phyloP scores from a whole-genome alignment of 768 basidiomycete species.

The Pleurotus eryngii region DNA sequence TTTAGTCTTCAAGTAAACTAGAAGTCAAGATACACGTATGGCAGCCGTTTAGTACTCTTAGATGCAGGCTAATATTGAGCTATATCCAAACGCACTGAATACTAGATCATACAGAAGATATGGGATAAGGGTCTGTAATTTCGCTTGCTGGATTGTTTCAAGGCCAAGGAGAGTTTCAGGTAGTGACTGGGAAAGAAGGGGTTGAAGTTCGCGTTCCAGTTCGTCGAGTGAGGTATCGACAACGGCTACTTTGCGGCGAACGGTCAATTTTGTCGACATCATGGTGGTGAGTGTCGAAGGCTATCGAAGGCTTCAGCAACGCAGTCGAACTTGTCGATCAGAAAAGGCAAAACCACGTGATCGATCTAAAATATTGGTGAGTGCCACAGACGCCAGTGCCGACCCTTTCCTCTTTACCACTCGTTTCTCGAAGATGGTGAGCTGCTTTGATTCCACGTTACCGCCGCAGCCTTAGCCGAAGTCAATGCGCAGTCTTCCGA shows the following conservation, averaged over 20 bases:
- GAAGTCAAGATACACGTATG: slow-evolving; percentile 7
- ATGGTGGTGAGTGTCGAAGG: neutral
- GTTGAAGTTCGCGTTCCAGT: slow-evolving; percentile 64
- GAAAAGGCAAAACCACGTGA: too few species aligned
- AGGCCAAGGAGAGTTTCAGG: slow-evolving; percentile 62
- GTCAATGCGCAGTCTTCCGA: slow-evolving; percentile 68
- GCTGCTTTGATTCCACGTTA: slow-evolving; percentile 24
- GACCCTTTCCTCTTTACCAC: too few species aligned
- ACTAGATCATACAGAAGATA: slow-evolving; percentile 82
- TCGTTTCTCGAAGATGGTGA: slow-evolving; percentile 35
- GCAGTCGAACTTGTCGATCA: too few species aligned
- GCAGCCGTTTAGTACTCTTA: neutral
- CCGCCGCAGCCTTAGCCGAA: slow-evolving; percentile 9
- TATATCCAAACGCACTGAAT: slow-evolving; percentile 56
- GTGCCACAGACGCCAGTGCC: too few species aligned
- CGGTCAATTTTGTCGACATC: slow-evolving; percentile 29
- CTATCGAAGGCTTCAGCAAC: neutral
- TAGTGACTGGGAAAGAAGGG: slow-evolving; percentile 64
- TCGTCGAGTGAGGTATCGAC: slow-evolving; percentile 61
- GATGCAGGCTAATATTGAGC: neutral
- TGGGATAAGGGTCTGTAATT: slow-evolving; percentile 74
- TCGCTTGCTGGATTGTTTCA: slow-evolving; percentile 76
- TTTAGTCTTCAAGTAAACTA: slow-evolving; percentile 79
- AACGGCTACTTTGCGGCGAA: slow-evolving; percentile 44
- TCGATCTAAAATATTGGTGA: too few species aligned